Conservation (phyloP, 352 stramenopile species). For the Globisporangium nunn region DNA sequence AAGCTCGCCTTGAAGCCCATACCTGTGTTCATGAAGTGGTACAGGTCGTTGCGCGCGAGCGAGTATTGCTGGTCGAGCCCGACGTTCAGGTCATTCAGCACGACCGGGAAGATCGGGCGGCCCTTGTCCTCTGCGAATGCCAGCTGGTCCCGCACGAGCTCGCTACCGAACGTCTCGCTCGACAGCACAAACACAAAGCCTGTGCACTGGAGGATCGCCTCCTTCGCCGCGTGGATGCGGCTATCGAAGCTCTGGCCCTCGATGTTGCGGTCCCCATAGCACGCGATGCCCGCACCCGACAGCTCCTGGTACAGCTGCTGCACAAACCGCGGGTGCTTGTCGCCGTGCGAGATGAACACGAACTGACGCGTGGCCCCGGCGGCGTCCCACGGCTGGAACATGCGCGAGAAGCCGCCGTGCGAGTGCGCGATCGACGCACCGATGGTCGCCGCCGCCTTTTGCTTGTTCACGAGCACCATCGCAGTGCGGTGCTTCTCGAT, state of each 20-base stretch:
- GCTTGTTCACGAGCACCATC: conserved; percentile 32
- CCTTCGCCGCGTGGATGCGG: conserved; percentile 69
- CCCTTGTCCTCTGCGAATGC: conserved; percentile 82
- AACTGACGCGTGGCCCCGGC: conserved; percentile 27
- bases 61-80: conserved; percentile 79
- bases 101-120: conserved; percentile 71
- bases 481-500: conserved; percentile 68
- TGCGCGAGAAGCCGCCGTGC: conserved; percentile 34
- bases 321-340: conserved; percentile 68
- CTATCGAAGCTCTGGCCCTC: conserved; percentile 58
- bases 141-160: conserved; percentile 77
- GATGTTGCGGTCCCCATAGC: conserved; percentile 60
- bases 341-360: conserved; percentile 74
- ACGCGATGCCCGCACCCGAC: conserved; percentile 38
- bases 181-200: conserved; percentile 78
- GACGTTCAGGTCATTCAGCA: conserved; percentile 69
- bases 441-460: conserved; percentile 15
- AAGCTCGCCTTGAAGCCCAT: conserved; percentile 67
- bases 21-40: conserved; percentile 69
- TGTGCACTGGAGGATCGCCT: conserved; percentile 73
- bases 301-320: conserved; percentile 57
- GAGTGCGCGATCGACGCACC: conserved; percentile 23
- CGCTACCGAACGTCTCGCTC: conserved; percentile 53
- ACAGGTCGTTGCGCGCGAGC: conserved; percentile 69
- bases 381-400: conserved; percentile 60